These are phyloP conservation scores for Pichia sp. DNA, from an alignment of 1,139 yeast genomes.

Conservation along the genomic window DNA sequence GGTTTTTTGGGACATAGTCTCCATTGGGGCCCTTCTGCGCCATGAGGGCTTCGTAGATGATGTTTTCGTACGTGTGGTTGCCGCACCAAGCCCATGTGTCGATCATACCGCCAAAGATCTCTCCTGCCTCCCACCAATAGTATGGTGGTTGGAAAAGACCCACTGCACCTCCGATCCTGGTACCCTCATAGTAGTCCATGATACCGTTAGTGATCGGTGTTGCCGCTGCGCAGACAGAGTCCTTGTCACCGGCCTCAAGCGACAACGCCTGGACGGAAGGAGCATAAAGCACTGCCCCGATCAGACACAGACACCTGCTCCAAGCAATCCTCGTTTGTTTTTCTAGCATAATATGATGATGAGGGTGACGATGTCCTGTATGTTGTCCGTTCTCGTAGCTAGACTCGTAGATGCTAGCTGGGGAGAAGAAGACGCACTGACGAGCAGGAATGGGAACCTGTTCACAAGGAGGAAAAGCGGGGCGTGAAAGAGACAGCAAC, in stretches of 20 bases:
- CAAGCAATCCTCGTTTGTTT: neutral
- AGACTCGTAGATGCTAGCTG: neutral
- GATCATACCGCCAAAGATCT: constrained; percentile 73
- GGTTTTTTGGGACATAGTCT: constrained; percentile 73
- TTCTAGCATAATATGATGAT: neutral
- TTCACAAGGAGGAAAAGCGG: neutral
- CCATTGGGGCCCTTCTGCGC: constrained; percentile 63
- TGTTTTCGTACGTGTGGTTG: constrained; percentile 53
- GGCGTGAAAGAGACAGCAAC: too few species aligned
- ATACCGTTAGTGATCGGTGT: constrained; percentile 59
- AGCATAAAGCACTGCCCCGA: neutral
- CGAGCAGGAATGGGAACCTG: too few species aligned
- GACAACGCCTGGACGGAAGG: constrained; percentile 8
- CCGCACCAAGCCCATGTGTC: constrained; percentile 63
- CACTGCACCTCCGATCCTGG: constrained; percentile 53
- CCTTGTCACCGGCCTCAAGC: constrained; percentile 26
- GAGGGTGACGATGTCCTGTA: too few species aligned
- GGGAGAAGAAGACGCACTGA: too few species aligned
- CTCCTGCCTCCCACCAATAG: constrained; percentile 97
- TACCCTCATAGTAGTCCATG: constrained; percentile 68
- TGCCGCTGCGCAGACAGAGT: constrained; percentile 46
- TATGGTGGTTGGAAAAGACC: constrained; percentile 76
- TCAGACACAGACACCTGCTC: neutral
- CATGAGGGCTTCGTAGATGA: constrained; percentile 54
- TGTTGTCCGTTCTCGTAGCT: neutral